Percentiles rank a stretch among this genome's conserved stretches.
These are phyloP conservation scores for Mycena haematopus DNA, from an alignment of 768 basidiomycete genomes.

Conservation along the genomic window DNA sequence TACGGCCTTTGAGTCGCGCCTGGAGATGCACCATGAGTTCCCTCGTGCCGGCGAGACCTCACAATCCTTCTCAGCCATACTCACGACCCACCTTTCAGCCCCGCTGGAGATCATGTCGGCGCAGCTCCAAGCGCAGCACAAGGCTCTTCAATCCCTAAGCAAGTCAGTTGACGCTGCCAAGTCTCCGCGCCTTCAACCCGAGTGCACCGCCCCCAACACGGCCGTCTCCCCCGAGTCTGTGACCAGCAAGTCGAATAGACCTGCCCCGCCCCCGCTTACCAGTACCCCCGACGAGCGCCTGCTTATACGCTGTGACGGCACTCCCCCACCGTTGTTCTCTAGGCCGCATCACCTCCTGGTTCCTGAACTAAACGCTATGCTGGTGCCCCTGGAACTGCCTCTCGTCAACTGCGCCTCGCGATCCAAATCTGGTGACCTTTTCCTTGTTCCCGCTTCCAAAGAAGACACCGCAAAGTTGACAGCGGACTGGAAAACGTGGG, in stretches of 20 bases:
- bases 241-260: too few relatives aligned
- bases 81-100: background rate
- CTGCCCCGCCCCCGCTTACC: background rate
- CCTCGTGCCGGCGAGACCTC: background rate
- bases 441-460: too few relatives aligned
- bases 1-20: background rate
- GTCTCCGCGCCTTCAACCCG: too few relatives aligned
- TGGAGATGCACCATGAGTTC: background rate
- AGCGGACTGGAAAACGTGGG: too few relatives aligned
- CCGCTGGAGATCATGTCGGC: background rate
- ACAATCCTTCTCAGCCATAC: background rate
- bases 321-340: background rate
- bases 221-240: too few relatives aligned
- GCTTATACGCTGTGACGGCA: background rate
- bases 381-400: too few relatives aligned
- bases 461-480: too few relatives aligned
- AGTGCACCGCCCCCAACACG: too few relatives aligned
- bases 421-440: too few relatives aligned
- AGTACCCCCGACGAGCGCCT: background rate
- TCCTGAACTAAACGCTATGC: too few relatives aligned
- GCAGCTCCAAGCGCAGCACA: constrained; percentile 9
- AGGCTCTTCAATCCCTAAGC: background rate
- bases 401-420: too few relatives aligned
- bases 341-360: too few relatives aligned
- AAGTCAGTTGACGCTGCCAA: background rate